These are phyloP conservation scores for Cladorrhinum sp. DNA, from an alignment of 2,329 filamentous ascomycete species.

Conservation along the genomic window DNA sequence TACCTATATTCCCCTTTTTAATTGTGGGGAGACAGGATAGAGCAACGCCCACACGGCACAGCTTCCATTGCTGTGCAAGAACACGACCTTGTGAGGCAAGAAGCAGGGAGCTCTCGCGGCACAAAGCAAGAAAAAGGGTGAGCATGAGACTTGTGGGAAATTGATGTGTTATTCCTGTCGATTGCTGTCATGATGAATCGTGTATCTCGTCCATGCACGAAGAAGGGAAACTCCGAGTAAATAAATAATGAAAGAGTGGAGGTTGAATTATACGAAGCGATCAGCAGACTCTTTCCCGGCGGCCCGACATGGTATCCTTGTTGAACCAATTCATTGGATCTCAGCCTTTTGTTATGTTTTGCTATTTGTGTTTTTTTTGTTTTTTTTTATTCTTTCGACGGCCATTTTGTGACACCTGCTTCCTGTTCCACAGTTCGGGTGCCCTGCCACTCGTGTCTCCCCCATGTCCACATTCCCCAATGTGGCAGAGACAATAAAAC, in stretches of 20 bases:
- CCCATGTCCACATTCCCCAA: background rate
- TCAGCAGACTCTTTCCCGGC: background rate
- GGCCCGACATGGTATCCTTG: background rate
- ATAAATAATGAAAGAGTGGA: background rate
- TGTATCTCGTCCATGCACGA: background rate
- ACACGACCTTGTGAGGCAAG: conserved; percentile 13
- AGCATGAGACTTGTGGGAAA: background rate
- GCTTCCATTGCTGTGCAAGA: conserved; percentile 5
- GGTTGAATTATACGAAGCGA: background rate
- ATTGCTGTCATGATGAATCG: background rate
- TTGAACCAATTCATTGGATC: background rate
- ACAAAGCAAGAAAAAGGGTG: conserved; percentile 12
- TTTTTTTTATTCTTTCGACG: background rate
- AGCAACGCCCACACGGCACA: conserved; percentile 7
- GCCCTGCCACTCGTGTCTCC: background rate
- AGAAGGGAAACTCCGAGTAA: background rate
- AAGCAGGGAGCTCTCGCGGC: conserved; percentile 9
- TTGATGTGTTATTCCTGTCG: background rate
- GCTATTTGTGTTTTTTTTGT: background rate
- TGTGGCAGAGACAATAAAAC: background rate
- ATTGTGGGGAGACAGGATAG: background rate
- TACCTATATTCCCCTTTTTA: background rate
- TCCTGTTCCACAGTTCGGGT: background rate
- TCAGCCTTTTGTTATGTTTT: too few species aligned
- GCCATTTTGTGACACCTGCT: background rate